Base-by-base conservation (phyloP, 2,329 filamentous ascomycete species). In the Penicillium palitans region DNA sequence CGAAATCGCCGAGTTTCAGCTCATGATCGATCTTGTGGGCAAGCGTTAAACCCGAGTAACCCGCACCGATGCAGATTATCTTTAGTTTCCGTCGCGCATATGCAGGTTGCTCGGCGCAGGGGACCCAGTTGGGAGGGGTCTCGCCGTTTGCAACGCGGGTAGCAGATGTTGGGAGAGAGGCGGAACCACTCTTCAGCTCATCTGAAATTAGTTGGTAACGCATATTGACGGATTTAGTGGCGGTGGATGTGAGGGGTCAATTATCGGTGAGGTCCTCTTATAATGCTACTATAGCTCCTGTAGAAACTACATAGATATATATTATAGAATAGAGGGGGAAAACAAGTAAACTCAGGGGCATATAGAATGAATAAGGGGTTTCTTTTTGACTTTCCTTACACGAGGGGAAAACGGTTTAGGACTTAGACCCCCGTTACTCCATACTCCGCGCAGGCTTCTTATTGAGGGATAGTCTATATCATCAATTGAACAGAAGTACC, bases 1-100 rank as follows among this genome's bases (percentile, higher is more conserved):
- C 39, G 2, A 58, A 39, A 2, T 57, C 57, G 13, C 47, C 37
- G 7, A 61, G 40, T 6, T 52, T 44, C 13, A 58, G n/a, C 10
- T 62, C 48, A 40, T 66, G 59, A 21, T 67, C 59, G 9, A 69
- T 60, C 47, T 66, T 63, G 44, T 69, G 58, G 4, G 66, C 66
- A 25, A 67, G 45, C 2, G 58, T 63, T 35, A 69, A 31, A 3
- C 66, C 66, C 21, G 62, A 59, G 49, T 58, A 66, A 0, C 66
- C 66, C 0, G 64, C 66, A 1, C 66, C 66, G n/a, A 68, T 55
- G 15, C 62, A 66, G 19, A 65, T 51, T 27, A 67, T 60, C 6
- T 12, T 50, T 8, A 50, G 21, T 39, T 39, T 50, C 1, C 47
- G 33, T 39, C 10, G 47, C 6, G 21, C 15, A 50, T 27, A 39